phyloP scores from a whole-genome alignment of 768 basidiomycete genomes.

The Pleurotus djamor region DNA sequence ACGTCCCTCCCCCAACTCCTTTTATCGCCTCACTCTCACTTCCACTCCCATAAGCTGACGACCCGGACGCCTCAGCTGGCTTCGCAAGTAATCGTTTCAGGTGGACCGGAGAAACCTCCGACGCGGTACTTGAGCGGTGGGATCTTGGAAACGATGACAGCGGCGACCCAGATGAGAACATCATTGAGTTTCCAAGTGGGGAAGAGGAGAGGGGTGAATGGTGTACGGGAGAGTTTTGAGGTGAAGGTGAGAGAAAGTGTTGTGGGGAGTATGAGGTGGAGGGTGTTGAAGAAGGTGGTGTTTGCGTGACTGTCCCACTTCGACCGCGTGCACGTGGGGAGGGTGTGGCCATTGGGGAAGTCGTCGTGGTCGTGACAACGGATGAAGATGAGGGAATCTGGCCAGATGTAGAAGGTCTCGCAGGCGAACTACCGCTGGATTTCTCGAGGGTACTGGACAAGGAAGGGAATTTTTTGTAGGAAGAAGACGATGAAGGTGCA shows the following conservation, averaged over 20 bases:
- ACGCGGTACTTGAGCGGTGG: constrained; percentile 3
- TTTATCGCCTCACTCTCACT: constrained; percentile 2
- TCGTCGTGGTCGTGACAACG: neutral
- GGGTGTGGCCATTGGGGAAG: neutral
- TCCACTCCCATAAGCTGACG: neutral
- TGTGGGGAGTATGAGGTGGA: neutral
- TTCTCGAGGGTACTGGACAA: neutral
- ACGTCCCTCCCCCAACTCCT: neutral
- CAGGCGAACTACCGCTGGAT: neutral
- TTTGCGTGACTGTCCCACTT: neutral
- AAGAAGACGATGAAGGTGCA: neutral
- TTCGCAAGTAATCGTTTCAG: constrained; percentile 35
- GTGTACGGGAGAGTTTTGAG: neutral
- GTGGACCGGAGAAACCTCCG: constrained; percentile 9
- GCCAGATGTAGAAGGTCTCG: neutral
- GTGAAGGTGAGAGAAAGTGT: neutral
- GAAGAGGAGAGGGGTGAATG: neutral
- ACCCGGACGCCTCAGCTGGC: constrained; percentile 15
- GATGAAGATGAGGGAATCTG: neutral
- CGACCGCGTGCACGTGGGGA: constrained; percentile 2
- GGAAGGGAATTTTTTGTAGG: neutral
- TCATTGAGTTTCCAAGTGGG: neutral
- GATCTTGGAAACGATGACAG: neutral
- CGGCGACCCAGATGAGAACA: neutral
- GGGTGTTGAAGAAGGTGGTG: neutral